Evolutionary conservation across 73 alveolate genomes (phyloP).

Genomic region (Tetrahymena elliotti): DNA sequence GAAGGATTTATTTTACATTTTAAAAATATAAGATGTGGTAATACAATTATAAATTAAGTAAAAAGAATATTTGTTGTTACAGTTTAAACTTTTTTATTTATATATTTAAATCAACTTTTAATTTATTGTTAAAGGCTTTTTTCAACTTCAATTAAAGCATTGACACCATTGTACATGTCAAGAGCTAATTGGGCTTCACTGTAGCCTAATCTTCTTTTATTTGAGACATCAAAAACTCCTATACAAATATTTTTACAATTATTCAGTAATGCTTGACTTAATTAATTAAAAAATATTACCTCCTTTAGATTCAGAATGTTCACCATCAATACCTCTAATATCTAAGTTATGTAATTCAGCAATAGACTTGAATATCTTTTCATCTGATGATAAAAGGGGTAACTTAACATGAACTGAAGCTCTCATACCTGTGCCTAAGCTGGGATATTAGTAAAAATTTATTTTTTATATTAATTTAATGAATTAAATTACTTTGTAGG

Average conservation of each 20-base stretch:
- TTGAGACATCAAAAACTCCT: conserved; percentile 24
- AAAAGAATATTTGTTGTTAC: neutral
- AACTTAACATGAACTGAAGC: conserved; percentile 30
- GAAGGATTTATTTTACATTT: no score
- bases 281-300: neutral
- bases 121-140: neutral
- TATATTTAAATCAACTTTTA: neutral
- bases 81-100: neutral
- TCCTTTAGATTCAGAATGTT: conserved; percentile 28
- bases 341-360: conserved; percentile 19
- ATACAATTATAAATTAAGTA: no score
- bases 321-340: conserved; percentile 48
- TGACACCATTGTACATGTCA: neutral
- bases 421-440: conserved; percentile 42
- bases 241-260: neutral
- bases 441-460: neutral
- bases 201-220: neutral
- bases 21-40: no score
- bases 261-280: neutral
- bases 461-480: neutral
- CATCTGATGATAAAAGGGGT: conserved; percentile 6
- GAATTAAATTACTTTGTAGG: conserved; percentile 6
- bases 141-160: neutral
- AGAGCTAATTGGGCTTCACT: conserved; percentile 2
- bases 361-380: conserved; percentile 17